Base-by-base conservation (phyloP, 2,329 filamentous ascomycete species). In the Fusarium secorum region DNA sequence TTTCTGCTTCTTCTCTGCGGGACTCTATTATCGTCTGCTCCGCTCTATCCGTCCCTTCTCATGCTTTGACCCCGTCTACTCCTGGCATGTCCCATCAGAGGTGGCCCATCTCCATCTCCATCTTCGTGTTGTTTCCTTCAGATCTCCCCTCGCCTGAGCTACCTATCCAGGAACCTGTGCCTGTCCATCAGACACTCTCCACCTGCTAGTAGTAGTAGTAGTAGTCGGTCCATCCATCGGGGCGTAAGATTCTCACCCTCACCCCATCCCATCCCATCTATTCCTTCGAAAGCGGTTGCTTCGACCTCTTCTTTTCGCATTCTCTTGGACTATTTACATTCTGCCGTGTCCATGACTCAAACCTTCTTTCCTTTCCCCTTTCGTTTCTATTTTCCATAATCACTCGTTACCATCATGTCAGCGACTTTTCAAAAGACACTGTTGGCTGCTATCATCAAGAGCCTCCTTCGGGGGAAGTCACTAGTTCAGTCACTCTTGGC, bases 381-480 rank as follows among this genome's bases (percentile, higher is more conserved):
- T 62, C 51, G 67, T 56, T 58, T 57, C 59, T 66, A 35, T 65
- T 60, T 60, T 70, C 68, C 65, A 77, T 83, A 79, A 80, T 79
- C 84, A 74, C 80, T 88, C 84, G 81, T 83, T 84, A 82, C 82
- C 83, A 83, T 85, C 78, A 90, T 90, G 88, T 81, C 85, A 5
- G 32, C 48, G 77, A 84, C 83, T 54, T 80, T 90, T 74, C 86
- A 84, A 71, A 85, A 85, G 79, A 83, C 84, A 51, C 80, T 90
- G 74, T 74, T 87, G 66, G 82, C 86, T 70, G 87, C 86, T 65
- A 79, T 86, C 58, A 74, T 89, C 77, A 88, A 85, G 81, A 88
- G 86, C 73, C 82, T 90, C 60, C 80, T 89, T 53, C 83, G 85
- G 55, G 88, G 88, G 73, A 89, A 87, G 80, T 88, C 87, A 53